Base-by-base conservation (phyloP, 1,284 basidiomycete species). In the Cryptococcus sp. region DNA sequence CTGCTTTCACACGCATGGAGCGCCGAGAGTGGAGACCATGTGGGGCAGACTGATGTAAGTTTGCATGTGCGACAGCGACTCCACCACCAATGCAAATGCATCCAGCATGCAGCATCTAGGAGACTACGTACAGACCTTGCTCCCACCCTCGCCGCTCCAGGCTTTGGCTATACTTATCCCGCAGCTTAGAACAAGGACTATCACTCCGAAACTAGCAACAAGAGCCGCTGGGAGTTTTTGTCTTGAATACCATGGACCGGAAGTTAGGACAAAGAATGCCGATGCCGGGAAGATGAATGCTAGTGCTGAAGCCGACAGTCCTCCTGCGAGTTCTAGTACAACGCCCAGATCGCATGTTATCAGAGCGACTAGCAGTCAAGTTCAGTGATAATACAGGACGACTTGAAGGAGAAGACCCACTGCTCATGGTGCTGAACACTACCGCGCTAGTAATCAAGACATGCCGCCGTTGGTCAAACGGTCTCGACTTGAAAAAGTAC, bases 311-410 rank as follows among this genome's bases (percentile, higher is more conserved):
- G 95, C 95, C 25, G 91, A 93, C 19, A 94, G 85, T 1, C 95
- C 95, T 15, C 96, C 96, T 0, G 94, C 96, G 51, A 99, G 89
- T 80, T 99, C 96, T 40, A 99, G 86, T 79, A 97, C 96, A 40
- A 98, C 89, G 38, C 96, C 96, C 15, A 99, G 84, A 78, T 99
- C 95, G 77, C 94, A 98, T 0, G 95, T 98, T 48, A 93, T 82
- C 50, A 99, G 83, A 10, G 93, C 86, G 55, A 99, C 91, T 92
- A 75, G 47, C 17, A 4, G 16, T 20, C 29, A 46, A 29, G 57
- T 45, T 52, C 34, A 46, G 54, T 50, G 55, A 41, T 5, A 17
- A 13, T 43, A 29, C 26, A 29, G 22, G 41, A 19, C 26, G 43
- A 40, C 23, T 25, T n/a, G 20, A 10, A 48, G 23, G 8, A 54